These are phyloP conservation scores for Xylaria bambusicola DNA, from an alignment of 495 filamentous ascomycete genomes.

Conservation along the genomic window DNA sequence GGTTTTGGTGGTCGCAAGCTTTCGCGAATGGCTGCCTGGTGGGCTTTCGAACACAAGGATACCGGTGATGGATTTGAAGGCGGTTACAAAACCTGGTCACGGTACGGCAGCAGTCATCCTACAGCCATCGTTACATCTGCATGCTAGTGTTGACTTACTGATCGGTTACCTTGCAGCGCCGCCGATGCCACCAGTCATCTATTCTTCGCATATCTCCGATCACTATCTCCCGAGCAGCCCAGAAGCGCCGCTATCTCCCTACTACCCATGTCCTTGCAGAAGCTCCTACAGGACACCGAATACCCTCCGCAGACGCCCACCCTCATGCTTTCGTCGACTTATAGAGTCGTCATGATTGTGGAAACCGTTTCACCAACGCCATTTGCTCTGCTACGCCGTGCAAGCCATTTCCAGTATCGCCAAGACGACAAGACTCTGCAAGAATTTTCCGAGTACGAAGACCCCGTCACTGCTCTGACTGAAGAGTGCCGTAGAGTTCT, in stretches of 20 bases:
- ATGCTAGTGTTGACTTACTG: slow-evolving; percentile 1
- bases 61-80: slow-evolving; percentile 90
- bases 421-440: slow-evolving; percentile 82
- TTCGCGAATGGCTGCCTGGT: slow-evolving; percentile 95
- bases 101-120: slow-evolving; percentile 29
- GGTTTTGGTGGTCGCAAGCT: slow-evolving; percentile 92
- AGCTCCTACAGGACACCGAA: slow-evolving; percentile 87
- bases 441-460: slow-evolving; percentile 83
- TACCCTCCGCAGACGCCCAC: slow-evolving; percentile 84
- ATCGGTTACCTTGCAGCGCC: slow-evolving; percentile 59
- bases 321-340: slow-evolving; percentile 75
- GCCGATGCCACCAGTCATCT: slow-evolving; percentile 95
- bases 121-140: background rate
- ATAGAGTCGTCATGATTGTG: slow-evolving; percentile 95
- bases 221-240: slow-evolving; percentile 74
- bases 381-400: slow-evolving; percentile 85
- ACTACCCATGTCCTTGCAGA: slow-evolving; percentile 86
- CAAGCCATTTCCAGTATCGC: slow-evolving; percentile 92
- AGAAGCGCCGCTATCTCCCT: slow-evolving; percentile 71
- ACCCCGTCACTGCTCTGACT: slow-evolving; percentile 83
- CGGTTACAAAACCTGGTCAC: slow-evolving; percentile 82
- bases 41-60: slow-evolving; percentile 93
- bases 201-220: slow-evolving; percentile 96
- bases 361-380: slow-evolving; percentile 94
- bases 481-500: slow-evolving; percentile 92